Evolutionary conservation across 139 green algal genomes (phyloP).

Genomic region (Penium margaritaceum): DNA sequence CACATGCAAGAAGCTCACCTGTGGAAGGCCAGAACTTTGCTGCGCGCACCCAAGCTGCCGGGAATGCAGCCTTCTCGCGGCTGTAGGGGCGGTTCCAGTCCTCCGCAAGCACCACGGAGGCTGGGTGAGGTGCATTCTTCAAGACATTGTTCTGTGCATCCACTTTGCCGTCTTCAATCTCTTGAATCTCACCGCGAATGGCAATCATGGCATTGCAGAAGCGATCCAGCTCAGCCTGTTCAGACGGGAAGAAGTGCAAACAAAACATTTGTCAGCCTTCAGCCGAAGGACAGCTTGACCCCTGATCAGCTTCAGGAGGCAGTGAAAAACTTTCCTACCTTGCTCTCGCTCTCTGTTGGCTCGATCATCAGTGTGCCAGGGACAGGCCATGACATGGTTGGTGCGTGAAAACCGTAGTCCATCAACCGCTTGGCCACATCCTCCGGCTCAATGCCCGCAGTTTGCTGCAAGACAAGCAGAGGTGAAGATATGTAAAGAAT

Average conservation of each 20-base stretch:
- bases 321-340: too few relatives aligned
- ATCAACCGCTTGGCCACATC: conserved; percentile 98
- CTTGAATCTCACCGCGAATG: conserved; percentile 83
- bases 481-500: conserved; percentile 46
- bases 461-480: conserved; percentile 65
- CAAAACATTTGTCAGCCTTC: too few relatives aligned
- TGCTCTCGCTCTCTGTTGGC: conserved; percentile 88
- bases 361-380: conserved; percentile 97
- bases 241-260: too few relatives aligned
- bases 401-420: conserved; percentile 96
- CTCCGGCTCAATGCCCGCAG: conserved; percentile 69
- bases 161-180: conserved; percentile 70
- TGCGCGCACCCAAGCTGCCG: conserved; percentile 74
- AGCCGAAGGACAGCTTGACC: too few relatives aligned
- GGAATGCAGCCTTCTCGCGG: conserved; percentile 84
- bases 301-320: too few relatives aligned
- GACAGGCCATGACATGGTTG: conserved; percentile 99
- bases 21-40: conserved; percentile 97
- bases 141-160: conserved; percentile 80
- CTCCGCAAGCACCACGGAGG: conserved; percentile 65
- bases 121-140: conserved; percentile 84
- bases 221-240: conserved; percentile 73
- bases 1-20: too few relatives aligned
- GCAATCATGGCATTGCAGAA: conserved; percentile 92
- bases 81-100: conserved; percentile 85